A percentile compares a stretch with the other conserved stretches of the same genome.
phyloP scores from a whole-genome alignment of 2,329 filamentous ascomycete species.

The Colletotrichum phormii region DNA sequence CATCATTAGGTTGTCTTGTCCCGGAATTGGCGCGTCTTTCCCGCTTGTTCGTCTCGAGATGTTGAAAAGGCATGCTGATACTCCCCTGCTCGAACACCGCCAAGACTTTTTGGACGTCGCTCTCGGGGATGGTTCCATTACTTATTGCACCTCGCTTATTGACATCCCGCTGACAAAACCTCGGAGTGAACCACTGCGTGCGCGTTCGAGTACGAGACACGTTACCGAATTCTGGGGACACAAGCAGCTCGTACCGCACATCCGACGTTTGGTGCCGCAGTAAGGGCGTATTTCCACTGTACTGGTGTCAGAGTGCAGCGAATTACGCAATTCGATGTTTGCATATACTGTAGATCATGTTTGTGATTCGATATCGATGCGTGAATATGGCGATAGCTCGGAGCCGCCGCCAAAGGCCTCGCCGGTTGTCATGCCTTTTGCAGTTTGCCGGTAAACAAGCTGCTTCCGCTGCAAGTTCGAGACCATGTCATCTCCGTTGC shows the following conservation, averaged over 20 bases:
- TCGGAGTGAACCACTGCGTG: neutral
- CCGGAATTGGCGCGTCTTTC: neutral
- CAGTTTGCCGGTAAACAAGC: neutral
- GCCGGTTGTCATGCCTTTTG: neutral
- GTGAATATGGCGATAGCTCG: neutral
- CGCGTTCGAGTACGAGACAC: neutral
- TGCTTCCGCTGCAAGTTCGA: neutral
- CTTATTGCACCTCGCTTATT: neutral
- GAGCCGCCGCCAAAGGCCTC: neutral
- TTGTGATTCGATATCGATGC: neutral
- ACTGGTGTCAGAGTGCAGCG: neutral
- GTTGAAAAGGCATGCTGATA: neutral
- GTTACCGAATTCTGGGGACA: neutral
- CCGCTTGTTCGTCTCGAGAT: neutral
- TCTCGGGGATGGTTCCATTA: neutral
- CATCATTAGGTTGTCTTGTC: neutral
- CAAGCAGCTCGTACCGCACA: neutral
- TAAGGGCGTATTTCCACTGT: neutral
- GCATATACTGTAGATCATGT: neutral
- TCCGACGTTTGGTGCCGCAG: conserved; percentile 27
- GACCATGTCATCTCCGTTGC: neutral
- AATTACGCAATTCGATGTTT: neutral
- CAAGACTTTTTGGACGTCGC: conserved; percentile 3
- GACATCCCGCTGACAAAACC: neutral
- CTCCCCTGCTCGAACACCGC: conserved; percentile 15